Evolutionary conservation across 202 grass and related monocot genomes (phyloP), one percentile per base, ranked within the genome.

Genomic region (Schoenoplectus triqueter): DNA sequence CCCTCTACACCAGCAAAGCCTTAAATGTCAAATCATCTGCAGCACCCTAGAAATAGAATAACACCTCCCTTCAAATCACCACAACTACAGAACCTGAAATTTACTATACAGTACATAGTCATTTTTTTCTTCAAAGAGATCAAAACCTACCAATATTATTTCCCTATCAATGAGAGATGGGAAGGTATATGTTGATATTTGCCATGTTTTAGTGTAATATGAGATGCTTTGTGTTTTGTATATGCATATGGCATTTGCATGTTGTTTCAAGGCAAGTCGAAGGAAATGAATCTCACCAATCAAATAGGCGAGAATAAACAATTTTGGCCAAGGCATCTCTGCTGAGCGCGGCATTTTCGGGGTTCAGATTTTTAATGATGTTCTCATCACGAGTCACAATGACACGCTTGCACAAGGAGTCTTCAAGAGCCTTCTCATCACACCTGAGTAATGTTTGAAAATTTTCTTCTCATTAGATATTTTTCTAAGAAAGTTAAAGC

Each of bases 301-400:
- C 95, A 87, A 98, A 98, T 80, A 98, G 85, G 39, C 84, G 90
- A 84, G 92, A 95, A 87, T 98, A 98, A 75, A 95, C 93, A 67
- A 86, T 94, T 67, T 98, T 98, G 73, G 95, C 91, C 73, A 98
- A 89, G 60, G 95, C 95, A 86, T 98, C 95, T 89, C 95, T 95
- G 85, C 93, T 95, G 49, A 92, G 89, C 40, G 88, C 69, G 21
- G 95, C 95, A 93, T 90, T 82, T 82, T 90, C 92, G 79, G 85
- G 88, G 73, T 90, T 93, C 84, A 98, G 86, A 63, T 80, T 90
- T 84, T 98, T 98, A 62, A 98, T 83, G 86, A 98, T 98, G 84
- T 93, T 95, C 81, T 98, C 95, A 87, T 92, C 95, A 55, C 93
- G 89, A 15, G 95, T 98, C 75, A 98, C 95, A 60, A 98, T 98